Evolutionary conservation across 345 rosid genomes (phyloP).

Genomic region (Heritiera fomes): DNA sequence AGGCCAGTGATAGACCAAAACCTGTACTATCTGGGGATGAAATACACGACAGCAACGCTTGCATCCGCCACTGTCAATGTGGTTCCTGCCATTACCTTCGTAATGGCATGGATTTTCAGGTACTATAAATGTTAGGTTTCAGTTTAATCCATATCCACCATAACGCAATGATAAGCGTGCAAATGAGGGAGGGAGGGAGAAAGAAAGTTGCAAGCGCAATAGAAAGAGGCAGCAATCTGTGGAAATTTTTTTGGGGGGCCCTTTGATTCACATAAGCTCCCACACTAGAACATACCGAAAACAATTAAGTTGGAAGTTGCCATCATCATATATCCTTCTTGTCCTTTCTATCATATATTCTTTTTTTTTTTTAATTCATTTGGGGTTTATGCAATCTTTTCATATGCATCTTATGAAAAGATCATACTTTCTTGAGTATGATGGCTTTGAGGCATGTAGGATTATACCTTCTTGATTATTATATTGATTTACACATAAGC

Average conservation of each 20-base stretch:
- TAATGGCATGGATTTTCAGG: conserved; percentile 86
- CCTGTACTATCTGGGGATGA: conserved; percentile 79
- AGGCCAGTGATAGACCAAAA: conserved; percentile 98
- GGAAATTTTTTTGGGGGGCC: background rate
- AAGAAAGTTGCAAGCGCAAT: background rate
- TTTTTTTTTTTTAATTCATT: background rate
- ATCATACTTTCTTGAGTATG: too few relatives aligned
- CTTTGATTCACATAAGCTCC: background rate
- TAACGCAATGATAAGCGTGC: conserved; percentile 11
- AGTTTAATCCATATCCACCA: background rate
- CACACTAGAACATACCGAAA: background rate
- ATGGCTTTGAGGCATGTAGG: too few relatives aligned
- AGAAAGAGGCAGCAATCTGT: background rate
- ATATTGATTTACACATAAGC: too few relatives aligned
- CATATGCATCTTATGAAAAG: conserved; percentile 24
- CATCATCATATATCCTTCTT: background rate
- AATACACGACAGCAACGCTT: conserved; percentile 86
- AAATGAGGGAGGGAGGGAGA: background rate
- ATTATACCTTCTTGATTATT: too few relatives aligned
- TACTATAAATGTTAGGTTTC: conserved; percentile 12
- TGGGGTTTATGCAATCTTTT: conserved; percentile 3
- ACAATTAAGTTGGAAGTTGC: background rate
- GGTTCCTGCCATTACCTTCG: conserved; percentile 81
- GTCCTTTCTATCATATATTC: background rate
- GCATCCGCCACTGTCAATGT: conserved; percentile 70